phyloP scores from a whole-genome alignment of 306 rosid species.

The Senna siamea region DNA sequence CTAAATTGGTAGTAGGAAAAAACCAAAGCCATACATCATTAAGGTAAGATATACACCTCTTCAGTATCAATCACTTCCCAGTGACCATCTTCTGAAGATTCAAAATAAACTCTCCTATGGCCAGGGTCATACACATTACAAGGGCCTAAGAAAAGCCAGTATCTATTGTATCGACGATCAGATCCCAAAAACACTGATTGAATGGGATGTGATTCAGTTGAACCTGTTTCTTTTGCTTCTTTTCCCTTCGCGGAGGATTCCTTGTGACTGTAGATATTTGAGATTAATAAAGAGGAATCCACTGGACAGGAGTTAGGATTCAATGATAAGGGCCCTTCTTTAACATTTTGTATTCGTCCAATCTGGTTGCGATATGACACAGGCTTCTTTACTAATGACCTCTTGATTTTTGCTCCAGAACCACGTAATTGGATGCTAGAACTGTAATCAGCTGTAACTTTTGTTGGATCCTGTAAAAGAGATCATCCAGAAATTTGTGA shows the following conservation, averaged over 20 bases:
- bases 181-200: constrained; percentile 96
- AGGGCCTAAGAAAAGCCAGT: constrained; percentile 99
- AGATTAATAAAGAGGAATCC: constrained; percentile 68
- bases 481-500: constrained; percentile 22
- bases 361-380: constrained; percentile 51
- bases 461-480: constrained; percentile 54
- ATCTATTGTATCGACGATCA: constrained; percentile 95
- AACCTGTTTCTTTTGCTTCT: constrained; percentile 34
- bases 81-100: constrained; percentile 98
- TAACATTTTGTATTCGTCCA: constrained; percentile 50
- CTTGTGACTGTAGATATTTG: constrained; percentile 41
- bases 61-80: constrained; percentile 92
- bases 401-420: constrained; percentile 90
- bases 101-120: constrained; percentile 95
- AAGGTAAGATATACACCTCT: constrained; percentile 64
- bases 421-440: constrained; percentile 62
- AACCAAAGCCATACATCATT: constrained; percentile 14
- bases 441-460: constrained; percentile 52
- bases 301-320: constrained; percentile 52
- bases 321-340: constrained; percentile 46
- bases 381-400: constrained; percentile 59
- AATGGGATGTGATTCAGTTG: constrained; percentile 66
- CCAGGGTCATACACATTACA: constrained; percentile 84
- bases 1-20: constrained; percentile 1
- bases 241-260: constrained; percentile 46